Base-by-base conservation (phyloP, 306 rosid genomes). In the Hylodesmum podocarpum region DNA sequence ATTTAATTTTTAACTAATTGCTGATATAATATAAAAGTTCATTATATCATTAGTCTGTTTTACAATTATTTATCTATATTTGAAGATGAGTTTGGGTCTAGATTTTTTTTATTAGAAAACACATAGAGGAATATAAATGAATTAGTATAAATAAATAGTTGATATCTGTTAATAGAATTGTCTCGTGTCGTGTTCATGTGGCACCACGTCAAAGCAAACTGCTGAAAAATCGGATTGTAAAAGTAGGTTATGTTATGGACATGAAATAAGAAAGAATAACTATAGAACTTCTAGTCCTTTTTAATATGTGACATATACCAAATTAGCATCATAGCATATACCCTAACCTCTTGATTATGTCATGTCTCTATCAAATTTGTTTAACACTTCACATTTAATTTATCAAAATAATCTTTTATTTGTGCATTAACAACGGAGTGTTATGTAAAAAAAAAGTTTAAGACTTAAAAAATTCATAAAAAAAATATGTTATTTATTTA, bases 241-340 rank as follows among this genome's bases (percentile, higher is more conserved):
- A 36, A 31, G 29, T 49, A 27, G 34, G 15, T 27, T 27, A 57
- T 57, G 28, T 21, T 18, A n/a, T 34, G 47, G 16, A 70, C 18
- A 29, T 37, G 47, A 76, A 37, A 76, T 27, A 49, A 44, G 19
- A 76, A 11, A 29, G 24, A 61, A 28, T 70, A 49, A 51, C 7
- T 37, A n/a, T n/a, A 24, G 19, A 78, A 69, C 29, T 62, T 78
- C 61, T 47, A 44, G n/a, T 16, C 54, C 36, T 59, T 61, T 57
- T 27, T 27, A 57, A 55, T 29, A 59, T 41, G 51, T 75, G 81
- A 69, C 61, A 40, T 58, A 25, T 55, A 59, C 76, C 72, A 49
- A 61, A 69, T 75, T 49, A 22, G 59, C 66, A 81, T 69, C 59
- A 68, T 49, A 22, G 59, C 66, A 81, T 69, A 39, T 81, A 37